These are phyloP conservation scores for Venturia pyrina DNA, from an alignment of 2,329 filamentous ascomycete genomes.

Conservation along the genomic window DNA sequence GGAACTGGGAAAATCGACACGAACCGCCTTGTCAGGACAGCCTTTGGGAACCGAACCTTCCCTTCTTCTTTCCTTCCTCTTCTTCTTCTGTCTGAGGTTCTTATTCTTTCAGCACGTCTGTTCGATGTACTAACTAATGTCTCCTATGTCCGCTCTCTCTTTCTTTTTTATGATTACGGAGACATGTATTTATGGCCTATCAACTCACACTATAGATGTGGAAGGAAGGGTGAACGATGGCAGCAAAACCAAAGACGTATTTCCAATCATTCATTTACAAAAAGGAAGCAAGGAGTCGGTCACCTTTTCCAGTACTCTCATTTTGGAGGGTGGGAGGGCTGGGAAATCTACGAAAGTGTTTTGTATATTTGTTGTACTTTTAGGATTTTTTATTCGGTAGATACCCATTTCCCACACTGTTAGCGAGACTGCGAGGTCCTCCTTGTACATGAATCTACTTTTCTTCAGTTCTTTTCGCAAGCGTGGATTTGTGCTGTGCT, in stretches of 20 bases:
- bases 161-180: background rate
- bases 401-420: background rate
- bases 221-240: background rate
- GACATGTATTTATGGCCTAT: background rate
- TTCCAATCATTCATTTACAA: background rate
- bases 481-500: too few relatives aligned
- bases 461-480: too few relatives aligned
- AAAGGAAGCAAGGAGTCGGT: too few relatives aligned
- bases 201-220: background rate
- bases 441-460: background rate
- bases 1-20: background rate
- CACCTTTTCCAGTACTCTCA: too few relatives aligned
- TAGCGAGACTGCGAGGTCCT: background rate
- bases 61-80: background rate
- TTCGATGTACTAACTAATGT: background rate
- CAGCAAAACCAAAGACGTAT: background rate
- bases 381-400: constrained; percentile 5
- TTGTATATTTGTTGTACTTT: background rate
- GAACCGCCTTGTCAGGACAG: background rate
- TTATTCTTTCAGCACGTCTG: background rate
- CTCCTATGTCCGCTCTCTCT: background rate
- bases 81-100: background rate
- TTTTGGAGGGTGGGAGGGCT: too few relatives aligned
- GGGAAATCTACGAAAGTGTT: background rate
- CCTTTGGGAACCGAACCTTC: background rate